Percentiles rank a stretch among this genome's conserved stretches.
Evolutionary conservation across 139 green algal species (phyloP).

Genomic region (Micractinium conductrix): DNA sequence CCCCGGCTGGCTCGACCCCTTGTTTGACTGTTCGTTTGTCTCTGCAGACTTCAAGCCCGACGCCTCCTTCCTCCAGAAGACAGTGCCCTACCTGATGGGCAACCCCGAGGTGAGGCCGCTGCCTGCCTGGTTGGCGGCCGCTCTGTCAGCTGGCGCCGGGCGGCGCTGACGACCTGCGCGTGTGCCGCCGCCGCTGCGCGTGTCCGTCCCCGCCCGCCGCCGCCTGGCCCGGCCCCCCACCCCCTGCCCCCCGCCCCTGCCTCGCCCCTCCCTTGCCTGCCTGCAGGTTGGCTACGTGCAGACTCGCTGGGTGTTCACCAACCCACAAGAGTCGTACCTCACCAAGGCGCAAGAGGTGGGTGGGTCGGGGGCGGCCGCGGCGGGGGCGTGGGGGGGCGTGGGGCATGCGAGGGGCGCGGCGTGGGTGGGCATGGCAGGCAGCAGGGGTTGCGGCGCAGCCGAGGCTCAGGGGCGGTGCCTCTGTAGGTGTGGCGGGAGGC

Average conservation of each 20-base stretch:
- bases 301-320: slow-evolving; percentile 85
- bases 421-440: background rate
- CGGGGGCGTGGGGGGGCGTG: background rate
- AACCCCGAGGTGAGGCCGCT: slow-evolving; percentile 45
- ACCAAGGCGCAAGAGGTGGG: slow-evolving; percentile 69
- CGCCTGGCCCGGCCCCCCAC: no score
- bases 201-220: background rate
- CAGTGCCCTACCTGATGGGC: slow-evolving; percentile 64
- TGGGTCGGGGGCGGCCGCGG: background rate
- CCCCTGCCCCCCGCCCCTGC: background rate
- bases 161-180: no score
- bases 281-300: slow-evolving; percentile 78
- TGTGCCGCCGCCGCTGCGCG: background rate
- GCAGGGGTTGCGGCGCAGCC: background rate
- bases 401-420: no score
- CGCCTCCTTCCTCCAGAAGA: slow-evolving; percentile 76
- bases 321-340: slow-evolving; percentile 86
- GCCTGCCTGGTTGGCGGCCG: background rate
- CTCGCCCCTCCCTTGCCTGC: no score
- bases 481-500: background rate
- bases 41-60: slow-evolving; percentile 90
- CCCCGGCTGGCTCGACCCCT: no score
- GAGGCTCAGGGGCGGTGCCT: no score
- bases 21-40: no score
- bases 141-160: no score